Evolutionary conservation across 2,329 filamentous ascomycete genomes (phyloP).

Genomic region (Kalaharituber pfeilii): DNA sequence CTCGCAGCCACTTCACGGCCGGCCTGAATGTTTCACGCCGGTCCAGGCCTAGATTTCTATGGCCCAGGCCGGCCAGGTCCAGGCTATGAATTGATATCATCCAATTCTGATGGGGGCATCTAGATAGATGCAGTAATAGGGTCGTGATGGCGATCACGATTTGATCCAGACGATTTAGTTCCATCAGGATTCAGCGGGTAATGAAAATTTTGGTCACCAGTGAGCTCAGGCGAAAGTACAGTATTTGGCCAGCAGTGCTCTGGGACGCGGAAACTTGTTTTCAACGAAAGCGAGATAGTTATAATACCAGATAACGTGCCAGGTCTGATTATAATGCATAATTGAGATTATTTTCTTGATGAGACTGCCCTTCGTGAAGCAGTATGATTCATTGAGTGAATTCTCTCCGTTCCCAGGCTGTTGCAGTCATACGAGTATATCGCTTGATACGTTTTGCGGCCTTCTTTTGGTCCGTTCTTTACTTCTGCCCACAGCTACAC

Average conservation of each 20-base stretch:
- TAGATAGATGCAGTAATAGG: neutral
- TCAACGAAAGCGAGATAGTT: conserved; percentile 58
- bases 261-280: conserved; percentile 41
- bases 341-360: conserved; percentile 90
- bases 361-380: conserved; percentile 64
- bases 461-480: conserved; percentile 77
- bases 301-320: conserved; percentile 84
- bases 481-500: too few relatives aligned
- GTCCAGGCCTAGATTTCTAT: too few relatives aligned
- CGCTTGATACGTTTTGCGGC: conserved; percentile 51
- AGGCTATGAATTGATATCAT: too few relatives aligned
- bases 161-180: neutral
- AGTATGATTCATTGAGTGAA: conserved; percentile 75
- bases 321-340: conserved; percentile 52
- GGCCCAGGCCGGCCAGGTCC: too few relatives aligned
- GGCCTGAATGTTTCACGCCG: too few relatives aligned
- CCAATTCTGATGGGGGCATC: neutral
- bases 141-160: neutral
- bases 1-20: too few relatives aligned
- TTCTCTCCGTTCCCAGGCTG: conserved; percentile 40
- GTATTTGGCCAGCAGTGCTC: conserved; percentile 35
- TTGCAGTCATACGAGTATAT: conserved; percentile 2
- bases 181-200: conserved; percentile 37
- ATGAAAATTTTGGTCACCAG: conserved; percentile 48
- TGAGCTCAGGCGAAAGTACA: conserved; percentile 40